A percentile compares a stretch with the other conserved stretches of the same genome.
These are phyloP conservation scores for Zoysia japonica DNA, from an alignment of 176 grass and related monocot genomes.

Conservation along the genomic window DNA sequence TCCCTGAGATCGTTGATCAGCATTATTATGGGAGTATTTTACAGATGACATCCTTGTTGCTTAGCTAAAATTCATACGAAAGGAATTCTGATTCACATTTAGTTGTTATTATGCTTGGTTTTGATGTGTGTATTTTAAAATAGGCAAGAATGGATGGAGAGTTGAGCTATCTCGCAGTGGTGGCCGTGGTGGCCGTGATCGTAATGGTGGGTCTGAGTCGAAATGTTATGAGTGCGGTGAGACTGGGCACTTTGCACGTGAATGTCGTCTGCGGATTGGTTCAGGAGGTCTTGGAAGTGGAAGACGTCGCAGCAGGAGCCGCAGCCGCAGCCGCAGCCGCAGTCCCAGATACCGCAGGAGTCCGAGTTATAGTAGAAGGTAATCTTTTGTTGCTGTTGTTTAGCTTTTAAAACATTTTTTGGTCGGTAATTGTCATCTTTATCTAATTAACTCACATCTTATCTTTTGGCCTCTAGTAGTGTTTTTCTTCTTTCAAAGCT, in stretches of 20 bases:
- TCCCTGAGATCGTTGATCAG: background rate
- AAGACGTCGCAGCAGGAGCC: conserved; percentile 71
- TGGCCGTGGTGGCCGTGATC: conserved; percentile 61
- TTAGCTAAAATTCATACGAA: too few species aligned
- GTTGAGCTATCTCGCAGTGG: conserved; percentile 79
- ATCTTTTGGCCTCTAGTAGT: background rate
- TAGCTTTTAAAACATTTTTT: background rate
- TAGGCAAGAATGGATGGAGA: conserved; percentile 97
- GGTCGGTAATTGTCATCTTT: background rate
- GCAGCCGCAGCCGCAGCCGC: conserved; percentile 51
- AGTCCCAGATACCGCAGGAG: conserved; percentile 89
- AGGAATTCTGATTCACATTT: too few species aligned
- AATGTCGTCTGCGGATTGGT: conserved; percentile 83
- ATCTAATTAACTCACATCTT: too few species aligned
- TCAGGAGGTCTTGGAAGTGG: conserved; percentile 87
- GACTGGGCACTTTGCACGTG: conserved; percentile 92
- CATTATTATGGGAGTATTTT: background rate
- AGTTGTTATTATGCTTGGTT: background rate
- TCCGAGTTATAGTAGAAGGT: conserved; percentile 94
- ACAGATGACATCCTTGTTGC: too few species aligned
- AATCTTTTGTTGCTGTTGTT: background rate
- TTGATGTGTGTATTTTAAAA: conserved; percentile 13
- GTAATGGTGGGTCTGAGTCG: conserved; percentile 66
- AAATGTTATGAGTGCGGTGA: conserved; percentile 98
- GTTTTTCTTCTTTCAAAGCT: background rate